These are phyloP conservation scores for Ceratocystis destructans DNA, from an alignment of 2,329 filamentous ascomycete species.

Conservation along the genomic window DNA sequence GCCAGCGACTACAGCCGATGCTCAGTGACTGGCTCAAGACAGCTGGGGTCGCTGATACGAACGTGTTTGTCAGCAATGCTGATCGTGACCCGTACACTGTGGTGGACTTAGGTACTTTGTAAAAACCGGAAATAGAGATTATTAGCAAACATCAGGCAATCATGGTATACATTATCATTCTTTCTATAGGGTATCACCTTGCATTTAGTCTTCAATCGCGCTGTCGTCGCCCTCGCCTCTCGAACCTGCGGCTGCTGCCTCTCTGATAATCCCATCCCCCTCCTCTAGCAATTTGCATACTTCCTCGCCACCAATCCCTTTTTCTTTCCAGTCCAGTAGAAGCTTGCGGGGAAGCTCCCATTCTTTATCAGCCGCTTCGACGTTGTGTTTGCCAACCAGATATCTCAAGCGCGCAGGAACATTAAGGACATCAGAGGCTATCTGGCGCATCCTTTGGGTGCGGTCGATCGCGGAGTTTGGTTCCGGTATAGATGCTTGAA, in stretches of 20 bases:
- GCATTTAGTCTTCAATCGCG: not conserved
- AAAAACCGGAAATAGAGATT: too few relatives aligned
- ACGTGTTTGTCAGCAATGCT: constrained; percentile 60
- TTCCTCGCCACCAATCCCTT: constrained; percentile 41
- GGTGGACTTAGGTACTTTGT: constrained; percentile 35
- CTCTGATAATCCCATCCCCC: constrained; percentile 37
- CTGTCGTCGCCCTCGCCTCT: constrained; percentile 10
- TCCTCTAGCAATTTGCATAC: constrained; percentile 41
- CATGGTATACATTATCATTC: not conserved
- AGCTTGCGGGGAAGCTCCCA: constrained; percentile 43
- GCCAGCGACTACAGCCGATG: constrained; percentile 52
- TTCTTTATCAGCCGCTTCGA: constrained; percentile 44
- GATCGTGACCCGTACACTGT: constrained; percentile 87
- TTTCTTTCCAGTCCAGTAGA: constrained; percentile 40
- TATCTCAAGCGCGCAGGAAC: constrained; percentile 45
- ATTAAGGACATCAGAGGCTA: constrained; percentile 49
- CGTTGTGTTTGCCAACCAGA: constrained; percentile 45
- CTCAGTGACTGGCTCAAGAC: constrained; percentile 45
- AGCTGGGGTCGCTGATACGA: constrained; percentile 35
- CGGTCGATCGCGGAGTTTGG: constrained; percentile 28
- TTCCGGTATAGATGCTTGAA: constrained; percentile 35
- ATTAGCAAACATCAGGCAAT: too few relatives aligned
- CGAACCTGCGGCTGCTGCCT: constrained; percentile 12
- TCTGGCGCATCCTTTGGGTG: constrained; percentile 35
- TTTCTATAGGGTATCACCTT: constrained; percentile 14